A percentile compares a stretch with the other conserved stretches of the same genome.
phyloP scores from a whole-genome alignment of 2,329 filamentous ascomycete genomes.

The Fusarium sacchari region DNA sequence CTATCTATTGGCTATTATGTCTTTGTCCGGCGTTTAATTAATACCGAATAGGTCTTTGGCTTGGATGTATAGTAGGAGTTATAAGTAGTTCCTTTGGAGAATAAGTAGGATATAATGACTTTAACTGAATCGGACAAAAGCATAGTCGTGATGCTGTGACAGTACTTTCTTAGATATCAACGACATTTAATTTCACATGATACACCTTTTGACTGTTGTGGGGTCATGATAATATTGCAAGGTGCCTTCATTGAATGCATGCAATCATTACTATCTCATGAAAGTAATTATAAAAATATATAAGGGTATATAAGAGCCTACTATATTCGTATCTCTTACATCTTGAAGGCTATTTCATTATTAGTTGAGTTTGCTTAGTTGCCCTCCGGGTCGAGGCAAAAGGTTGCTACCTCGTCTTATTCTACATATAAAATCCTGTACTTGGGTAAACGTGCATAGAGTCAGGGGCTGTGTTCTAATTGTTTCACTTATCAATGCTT shows the following conservation, averaged over 20 bases:
- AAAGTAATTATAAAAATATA: too few species aligned
- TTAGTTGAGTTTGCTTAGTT: too few species aligned
- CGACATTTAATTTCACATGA: background rate
- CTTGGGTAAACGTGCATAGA: too few species aligned
- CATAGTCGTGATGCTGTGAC: rapidly evolving
- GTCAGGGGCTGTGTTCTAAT: background rate
- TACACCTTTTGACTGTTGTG: too few species aligned
- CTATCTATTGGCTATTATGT: rapidly evolving
- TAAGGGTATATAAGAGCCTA: background rate
- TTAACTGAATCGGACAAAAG: rapidly evolving
- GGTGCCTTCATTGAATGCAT: background rate
- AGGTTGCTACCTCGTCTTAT: too few species aligned
- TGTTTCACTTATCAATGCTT: rapidly evolving
- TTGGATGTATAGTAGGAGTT: rapidly evolving
- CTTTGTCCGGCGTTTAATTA: rapidly evolving
- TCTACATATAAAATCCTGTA: too few species aligned
- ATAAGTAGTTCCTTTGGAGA: rapidly evolving
- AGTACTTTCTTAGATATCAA: rapidly evolving
- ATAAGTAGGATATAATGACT: background rate
- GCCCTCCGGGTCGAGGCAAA: too few species aligned
- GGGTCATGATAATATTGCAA: too few species aligned
- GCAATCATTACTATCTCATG: background rate
- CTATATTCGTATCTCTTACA: background rate
- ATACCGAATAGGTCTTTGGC: rapidly evolving
- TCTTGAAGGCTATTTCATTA: background rate